These are phyloP conservation scores for Pezizomycotina sp. DNA, from an alignment of 2,329 filamentous ascomycete species.

Conservation along the genomic window DNA sequence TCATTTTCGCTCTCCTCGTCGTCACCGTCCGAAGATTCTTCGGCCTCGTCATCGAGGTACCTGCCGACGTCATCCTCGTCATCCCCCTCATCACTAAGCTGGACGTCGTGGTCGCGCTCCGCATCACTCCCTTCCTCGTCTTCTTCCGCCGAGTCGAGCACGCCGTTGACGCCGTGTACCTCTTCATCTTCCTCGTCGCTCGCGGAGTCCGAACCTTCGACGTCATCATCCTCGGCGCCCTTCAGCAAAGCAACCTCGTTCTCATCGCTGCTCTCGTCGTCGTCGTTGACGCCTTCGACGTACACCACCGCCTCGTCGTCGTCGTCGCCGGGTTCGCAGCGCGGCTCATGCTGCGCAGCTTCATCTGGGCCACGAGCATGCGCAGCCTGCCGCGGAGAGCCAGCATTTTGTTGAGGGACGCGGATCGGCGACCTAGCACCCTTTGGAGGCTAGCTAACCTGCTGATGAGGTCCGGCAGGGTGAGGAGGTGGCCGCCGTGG, in stretches of 20 bases:
- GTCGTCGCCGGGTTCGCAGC: constrained; percentile 29
- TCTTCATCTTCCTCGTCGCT: constrained; percentile 45
- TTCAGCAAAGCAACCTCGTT: constrained; percentile 30
- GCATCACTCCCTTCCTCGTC: constrained; percentile 43
- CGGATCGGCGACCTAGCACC: constrained; percentile 72
- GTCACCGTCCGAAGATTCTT: constrained; percentile 29
- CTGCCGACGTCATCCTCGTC: constrained; percentile 28
- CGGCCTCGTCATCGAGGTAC: constrained; percentile 26
- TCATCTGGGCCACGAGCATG: constrained; percentile 79
- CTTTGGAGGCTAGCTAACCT: constrained; percentile 64
- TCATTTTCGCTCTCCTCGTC: constrained; percentile 31
- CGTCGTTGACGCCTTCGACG: constrained; percentile 44
- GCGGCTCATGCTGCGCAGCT: constrained; percentile 56
- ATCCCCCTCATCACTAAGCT: constrained; percentile 35
- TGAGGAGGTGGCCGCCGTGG: constrained; percentile 79
- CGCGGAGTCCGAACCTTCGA: constrained; percentile 30
- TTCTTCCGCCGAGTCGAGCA: constrained; percentile 32
- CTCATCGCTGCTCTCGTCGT: constrained; percentile 31
- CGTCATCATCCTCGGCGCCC: constrained; percentile 28
- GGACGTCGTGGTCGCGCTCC: too few relatives aligned
- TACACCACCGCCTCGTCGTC: constrained; percentile 43
- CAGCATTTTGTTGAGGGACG: constrained; percentile 64
- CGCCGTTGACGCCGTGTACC: constrained; percentile 39
- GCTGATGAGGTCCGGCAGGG: constrained; percentile 66
- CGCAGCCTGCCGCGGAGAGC: constrained; percentile 89